Percentiles rank a stretch among this genome's conserved stretches.
Conservation (phyloP, 352 stramenopile genomes). For the Phytophthora nicotianae region DNA sequence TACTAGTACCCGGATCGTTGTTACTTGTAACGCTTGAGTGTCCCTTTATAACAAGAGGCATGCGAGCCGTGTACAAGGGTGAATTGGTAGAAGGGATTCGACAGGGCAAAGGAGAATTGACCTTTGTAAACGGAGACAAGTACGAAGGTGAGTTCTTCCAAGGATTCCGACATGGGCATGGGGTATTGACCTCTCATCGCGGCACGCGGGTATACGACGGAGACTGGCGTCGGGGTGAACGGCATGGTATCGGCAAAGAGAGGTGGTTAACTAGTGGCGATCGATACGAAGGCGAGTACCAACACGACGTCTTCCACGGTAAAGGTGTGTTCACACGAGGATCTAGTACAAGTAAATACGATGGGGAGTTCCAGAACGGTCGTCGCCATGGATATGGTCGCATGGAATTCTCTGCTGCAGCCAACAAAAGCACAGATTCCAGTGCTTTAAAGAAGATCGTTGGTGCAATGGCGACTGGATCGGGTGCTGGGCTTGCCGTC, state of each 20-base stretch:
- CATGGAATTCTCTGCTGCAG: conserved; percentile 56
- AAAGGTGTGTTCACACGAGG: conserved; percentile 50
- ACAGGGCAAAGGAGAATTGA: conserved; percentile 53
- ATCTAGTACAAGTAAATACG: conserved; percentile 54
- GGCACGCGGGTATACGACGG: conserved; percentile 60
- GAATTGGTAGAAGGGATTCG: conserved; percentile 63
- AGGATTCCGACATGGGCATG: conserved; percentile 62
- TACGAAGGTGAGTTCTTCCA: conserved; percentile 71
- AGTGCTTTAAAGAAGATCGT: conserved; percentile 26
- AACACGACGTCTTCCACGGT: conserved; percentile 61
- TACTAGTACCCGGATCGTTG: too few species aligned
- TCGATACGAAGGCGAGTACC: conserved; percentile 71
- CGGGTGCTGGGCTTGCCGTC: conserved; percentile 19
- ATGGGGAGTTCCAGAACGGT: conserved; percentile 60
- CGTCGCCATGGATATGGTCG: conserved; percentile 58
- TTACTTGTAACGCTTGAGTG: too few species aligned
- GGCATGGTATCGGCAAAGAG: conserved; percentile 63
- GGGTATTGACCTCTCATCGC: conserved; percentile 60
- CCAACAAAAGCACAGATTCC: conserved; percentile 5
- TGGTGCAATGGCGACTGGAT: conserved; percentile 14
- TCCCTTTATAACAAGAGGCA: conserved; percentile 30
- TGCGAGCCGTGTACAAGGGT: conserved; percentile 60
- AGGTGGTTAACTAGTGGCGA: conserved; percentile 55
- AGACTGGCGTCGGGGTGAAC: conserved; percentile 59
- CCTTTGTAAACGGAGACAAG: conserved; percentile 67